phyloP scores from a whole-genome alignment of 192 early-diverging fungal genomes.

The Podila epicladia region DNA sequence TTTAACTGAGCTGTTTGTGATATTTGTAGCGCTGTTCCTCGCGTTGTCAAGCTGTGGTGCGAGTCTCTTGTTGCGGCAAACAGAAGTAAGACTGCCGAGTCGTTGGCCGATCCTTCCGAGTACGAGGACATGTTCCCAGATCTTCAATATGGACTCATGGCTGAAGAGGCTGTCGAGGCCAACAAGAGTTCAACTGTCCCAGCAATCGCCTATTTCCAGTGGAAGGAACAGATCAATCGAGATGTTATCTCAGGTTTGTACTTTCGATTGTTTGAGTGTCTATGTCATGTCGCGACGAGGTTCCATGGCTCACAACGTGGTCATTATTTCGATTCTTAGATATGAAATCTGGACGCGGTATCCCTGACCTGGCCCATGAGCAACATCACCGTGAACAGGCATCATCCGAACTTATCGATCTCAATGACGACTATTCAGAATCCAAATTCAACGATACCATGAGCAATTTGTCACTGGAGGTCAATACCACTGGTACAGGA shows the following conservation, averaged over 20 bases:
- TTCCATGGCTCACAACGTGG: neutral
- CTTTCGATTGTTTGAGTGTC: neutral
- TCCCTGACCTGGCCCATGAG: constrained; percentile 24
- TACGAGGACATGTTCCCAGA: constrained; percentile 93
- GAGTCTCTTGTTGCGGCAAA: constrained; percentile 69
- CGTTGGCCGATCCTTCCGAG: constrained; percentile 85
- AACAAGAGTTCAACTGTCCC: constrained; percentile 45
- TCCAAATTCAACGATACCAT: constrained; percentile 59
- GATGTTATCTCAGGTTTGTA: constrained; percentile 69
- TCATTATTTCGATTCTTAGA: constrained; percentile 10
- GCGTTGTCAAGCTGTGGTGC: constrained; percentile 84
- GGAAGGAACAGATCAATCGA: constrained; percentile 67
- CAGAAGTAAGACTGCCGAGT: constrained; percentile 87
- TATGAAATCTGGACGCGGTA: constrained; percentile 21
- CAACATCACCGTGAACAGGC: constrained; percentile 11
- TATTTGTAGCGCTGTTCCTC: constrained; percentile 62
- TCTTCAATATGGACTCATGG: constrained; percentile 65
- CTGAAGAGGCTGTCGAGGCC: constrained; percentile 59
- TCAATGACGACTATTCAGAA: constrained; percentile 17
- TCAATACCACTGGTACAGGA: constrained; percentile 79
- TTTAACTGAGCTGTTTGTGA: neutral
- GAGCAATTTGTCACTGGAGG: constrained; percentile 75
- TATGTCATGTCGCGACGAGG: neutral
- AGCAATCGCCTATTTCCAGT: constrained; percentile 64
- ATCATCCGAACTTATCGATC: constrained; percentile 2